Percentiles rank a stretch among this genome's conserved stretches.
These are phyloP conservation scores for Durotheca rogersii DNA, from an alignment of 495 filamentous ascomycete species.

Conservation along the genomic window DNA sequence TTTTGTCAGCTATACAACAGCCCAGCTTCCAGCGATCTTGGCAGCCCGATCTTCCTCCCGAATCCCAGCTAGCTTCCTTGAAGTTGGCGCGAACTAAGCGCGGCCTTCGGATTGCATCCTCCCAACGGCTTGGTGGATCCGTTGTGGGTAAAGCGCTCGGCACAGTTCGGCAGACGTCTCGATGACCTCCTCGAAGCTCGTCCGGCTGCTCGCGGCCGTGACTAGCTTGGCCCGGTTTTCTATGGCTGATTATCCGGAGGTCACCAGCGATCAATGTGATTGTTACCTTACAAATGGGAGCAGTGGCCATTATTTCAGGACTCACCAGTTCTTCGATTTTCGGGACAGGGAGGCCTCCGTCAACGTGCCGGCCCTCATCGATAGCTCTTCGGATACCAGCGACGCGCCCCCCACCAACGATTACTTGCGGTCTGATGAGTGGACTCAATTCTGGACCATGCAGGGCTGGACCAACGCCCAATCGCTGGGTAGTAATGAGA, in stretches of 20 bases:
- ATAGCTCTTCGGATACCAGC: constrained; percentile 28
- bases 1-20: constrained; percentile 15
- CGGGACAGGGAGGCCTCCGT: constrained; percentile 49
- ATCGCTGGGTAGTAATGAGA: constrained; percentile 29
- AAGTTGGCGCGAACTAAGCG: constrained; percentile 5
- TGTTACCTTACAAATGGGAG: constrained; percentile 53
- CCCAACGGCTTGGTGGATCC: not conserved
- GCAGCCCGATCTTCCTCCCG: not conserved
- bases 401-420: constrained; percentile 39
- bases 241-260: constrained; percentile 13
- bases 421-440: constrained; percentile 43
- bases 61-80: constrained; percentile 5
- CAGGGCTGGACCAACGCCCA: constrained; percentile 58
- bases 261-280: constrained; percentile 38
- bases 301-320: constrained; percentile 56
- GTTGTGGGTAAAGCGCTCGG: not conserved
- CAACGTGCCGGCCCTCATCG: constrained; percentile 40
- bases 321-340: constrained; percentile 70
- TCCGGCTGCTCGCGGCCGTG: constrained; percentile 17
- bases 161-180: constrained; percentile 6
- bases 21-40: constrained; percentile 12
- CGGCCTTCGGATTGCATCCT: not conserved
- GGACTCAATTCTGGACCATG: constrained; percentile 56
- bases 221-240: constrained; percentile 14
- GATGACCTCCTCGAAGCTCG: constrained; percentile 12